Percentiles rank a stretch among this genome's conserved stretches.
These are phyloP conservation scores for Calonectria crousiana DNA, from an alignment of 2,329 filamentous ascomycete species.

Conservation along the genomic window DNA sequence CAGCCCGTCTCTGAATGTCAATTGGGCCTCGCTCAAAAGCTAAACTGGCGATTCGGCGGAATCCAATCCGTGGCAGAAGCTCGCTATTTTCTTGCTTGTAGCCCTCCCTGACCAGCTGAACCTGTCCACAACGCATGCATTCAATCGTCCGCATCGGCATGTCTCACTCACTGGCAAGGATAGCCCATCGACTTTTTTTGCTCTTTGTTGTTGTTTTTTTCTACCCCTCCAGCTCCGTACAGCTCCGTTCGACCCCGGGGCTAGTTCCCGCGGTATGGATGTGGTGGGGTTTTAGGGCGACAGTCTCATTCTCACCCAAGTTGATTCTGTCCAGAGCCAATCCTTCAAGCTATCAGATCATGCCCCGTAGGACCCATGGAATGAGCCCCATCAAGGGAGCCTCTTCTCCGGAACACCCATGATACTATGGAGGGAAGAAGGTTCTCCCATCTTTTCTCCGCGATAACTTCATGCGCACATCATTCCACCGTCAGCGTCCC, in stretches of 20 bases:
- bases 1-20: conserved; percentile 14
- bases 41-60: conserved; percentile 36
- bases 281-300: conserved; percentile 7
- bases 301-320: background rate
- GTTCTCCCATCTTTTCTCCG: background rate
- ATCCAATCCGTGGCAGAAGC: background rate
- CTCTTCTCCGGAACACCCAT: background rate
- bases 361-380: conserved; percentile 2
- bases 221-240: conserved; percentile 25
- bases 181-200: conserved; percentile 5
- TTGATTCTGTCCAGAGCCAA: background rate
- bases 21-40: conserved; percentile 17
- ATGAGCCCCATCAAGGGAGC: conserved; percentile 11
- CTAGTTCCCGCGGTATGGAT: conserved; percentile 12
- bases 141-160: conserved; percentile 17
- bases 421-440: conserved; percentile 8
- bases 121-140: conserved; percentile 25
- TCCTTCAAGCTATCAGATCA: conserved; percentile 17
- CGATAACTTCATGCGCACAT: conserved; percentile 16
- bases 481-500: conserved; percentile 39
- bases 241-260: conserved; percentile 41
- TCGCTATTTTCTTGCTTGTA: background rate
- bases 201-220: background rate
- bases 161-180: conserved; percentile 20
- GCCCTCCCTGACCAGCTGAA: conserved; percentile 41